Evolutionary conservation across 2,329 filamentous ascomycete genomes (phyloP), one percentile per base, ranked within the genome.

Genomic region (Fusarium caatingaense): DNA sequence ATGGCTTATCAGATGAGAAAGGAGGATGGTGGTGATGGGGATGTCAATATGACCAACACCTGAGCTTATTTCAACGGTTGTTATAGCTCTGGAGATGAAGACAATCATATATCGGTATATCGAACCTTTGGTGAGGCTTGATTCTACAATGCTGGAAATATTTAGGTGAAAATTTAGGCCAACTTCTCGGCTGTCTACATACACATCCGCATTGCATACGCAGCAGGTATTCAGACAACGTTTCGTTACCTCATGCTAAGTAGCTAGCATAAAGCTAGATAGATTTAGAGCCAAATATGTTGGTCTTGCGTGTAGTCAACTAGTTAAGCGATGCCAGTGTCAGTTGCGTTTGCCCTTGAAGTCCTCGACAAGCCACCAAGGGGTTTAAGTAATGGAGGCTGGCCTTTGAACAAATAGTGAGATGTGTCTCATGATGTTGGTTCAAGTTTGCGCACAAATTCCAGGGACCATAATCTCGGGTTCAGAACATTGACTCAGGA

Each of bases 1-100:
- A 88, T 89, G 84, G 83, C 83, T 4, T 91, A 85, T 76, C 78
- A 87, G 74, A 90, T 90, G 88, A 82, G 86, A 68, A 83, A 79
- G 70, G 72, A 75, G 10, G 51, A 54, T 18, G 60, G 49, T 25
- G 34, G 66, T 32, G 70, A 72, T 28, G 74, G 66, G 15, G 76
- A 78, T 41, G 67, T 75, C 54, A 73, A 68, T 61, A 78, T 71
- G 79, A 68, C 47, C 63, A 78, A 75, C 72, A 72, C 69, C 40
- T 74, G 60, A 58, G 23, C 20, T 56, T 30, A 12, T 40, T 46
- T 42, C 27, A 50, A 41, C 32, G 47, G 47, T 50, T 40, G 30
- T 44, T 45, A 41, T 40, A 37, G 20, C n/a, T 20, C 34, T 50
- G 23, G 15, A 45, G 16, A 41, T 28, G 45, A 15, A 30, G 30